These are phyloP conservation scores for Colletotrichum sp. DNA, from an alignment of 2,329 filamentous ascomycete species.

Conservation along the genomic window DNA sequence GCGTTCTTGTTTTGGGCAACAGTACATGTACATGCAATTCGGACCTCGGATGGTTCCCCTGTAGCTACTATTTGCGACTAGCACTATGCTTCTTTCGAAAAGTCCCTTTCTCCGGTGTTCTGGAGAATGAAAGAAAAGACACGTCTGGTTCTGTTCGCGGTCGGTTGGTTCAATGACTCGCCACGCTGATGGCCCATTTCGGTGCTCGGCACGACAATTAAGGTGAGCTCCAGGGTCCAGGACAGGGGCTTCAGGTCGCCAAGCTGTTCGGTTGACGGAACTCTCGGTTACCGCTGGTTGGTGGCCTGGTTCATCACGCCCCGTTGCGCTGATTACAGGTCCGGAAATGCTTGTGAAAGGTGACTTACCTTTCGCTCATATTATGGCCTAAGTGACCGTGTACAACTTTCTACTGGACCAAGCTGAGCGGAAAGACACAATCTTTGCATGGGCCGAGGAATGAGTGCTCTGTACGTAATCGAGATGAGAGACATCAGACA, in stretches of 20 bases:
- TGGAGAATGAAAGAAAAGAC: neutral
- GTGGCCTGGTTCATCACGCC: neutral
- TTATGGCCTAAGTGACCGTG: neutral
- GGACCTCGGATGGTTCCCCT: neutral
- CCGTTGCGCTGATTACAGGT: neutral
- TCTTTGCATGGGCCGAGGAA: neutral
- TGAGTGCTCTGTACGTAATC: neutral
- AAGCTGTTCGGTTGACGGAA: neutral
- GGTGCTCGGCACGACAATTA: neutral
- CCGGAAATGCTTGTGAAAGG: neutral
- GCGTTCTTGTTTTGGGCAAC: neutral
- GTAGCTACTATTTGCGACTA: neutral
- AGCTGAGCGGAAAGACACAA: neutral
- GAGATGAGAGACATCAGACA: neutral
- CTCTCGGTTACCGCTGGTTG: neutral
- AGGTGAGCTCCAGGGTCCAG: neutral
- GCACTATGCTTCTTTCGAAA: neutral
- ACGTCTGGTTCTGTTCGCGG: neutral
- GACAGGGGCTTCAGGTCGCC: neutral
- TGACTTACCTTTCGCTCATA: neutral
- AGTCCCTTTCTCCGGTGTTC: neutral
- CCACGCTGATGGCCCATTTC: neutral
- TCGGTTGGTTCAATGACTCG: neutral
- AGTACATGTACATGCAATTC: neutral
- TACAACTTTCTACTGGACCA: neutral